Evolutionary conservation across 2,329 filamentous ascomycete genomes (phyloP).

Genomic region (Colletotrichum falcatum): DNA sequence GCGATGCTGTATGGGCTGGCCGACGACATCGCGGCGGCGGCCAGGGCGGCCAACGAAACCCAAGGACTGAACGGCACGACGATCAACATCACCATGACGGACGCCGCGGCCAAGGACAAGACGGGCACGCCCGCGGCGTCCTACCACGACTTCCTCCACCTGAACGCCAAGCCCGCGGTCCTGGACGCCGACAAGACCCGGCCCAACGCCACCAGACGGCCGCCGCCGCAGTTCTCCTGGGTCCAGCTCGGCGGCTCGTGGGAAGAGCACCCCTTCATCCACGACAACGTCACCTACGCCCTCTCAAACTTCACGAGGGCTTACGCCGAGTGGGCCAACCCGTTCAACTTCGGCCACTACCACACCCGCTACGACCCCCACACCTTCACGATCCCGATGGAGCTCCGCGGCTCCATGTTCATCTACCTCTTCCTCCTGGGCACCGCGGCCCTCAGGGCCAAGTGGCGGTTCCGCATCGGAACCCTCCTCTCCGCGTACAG

Average conservation of each 20-base stretch:
- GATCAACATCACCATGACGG: slow-evolving; percentile 9
- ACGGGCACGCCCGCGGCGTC: slow-evolving; percentile 7
- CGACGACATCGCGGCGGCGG: slow-evolving; percentile 39
- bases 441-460: slow-evolving; percentile 52
- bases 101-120: slow-evolving; percentile 5
- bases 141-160: slow-evolving; percentile 1
- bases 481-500: slow-evolving; percentile 50
- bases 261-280: slow-evolving; percentile 56
- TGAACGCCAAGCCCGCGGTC: slow-evolving; percentile 9
- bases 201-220: slow-evolving; percentile 52
- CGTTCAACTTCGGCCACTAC: slow-evolving; percentile 55
- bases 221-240: slow-evolving; percentile 48
- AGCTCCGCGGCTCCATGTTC: slow-evolving; percentile 55
- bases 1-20: slow-evolving; percentile 47
- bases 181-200: slow-evolving; percentile 43
- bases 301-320: slow-evolving; percentile 53
- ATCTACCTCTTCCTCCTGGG: slow-evolving; percentile 55
- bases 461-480: slow-evolving; percentile 49
- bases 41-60: slow-evolving; percentile 9
- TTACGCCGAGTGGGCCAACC: slow-evolving; percentile 56
- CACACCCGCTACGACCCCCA: slow-evolving; percentile 56
- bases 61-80: slow-evolving; percentile 1
- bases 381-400: slow-evolving; percentile 57
- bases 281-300: slow-evolving; percentile 53
- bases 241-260: slow-evolving; percentile 55